Base-by-base conservation (phyloP, 2,329 filamentous ascomycete genomes). In the Aspergillus fijiensis region DNA sequence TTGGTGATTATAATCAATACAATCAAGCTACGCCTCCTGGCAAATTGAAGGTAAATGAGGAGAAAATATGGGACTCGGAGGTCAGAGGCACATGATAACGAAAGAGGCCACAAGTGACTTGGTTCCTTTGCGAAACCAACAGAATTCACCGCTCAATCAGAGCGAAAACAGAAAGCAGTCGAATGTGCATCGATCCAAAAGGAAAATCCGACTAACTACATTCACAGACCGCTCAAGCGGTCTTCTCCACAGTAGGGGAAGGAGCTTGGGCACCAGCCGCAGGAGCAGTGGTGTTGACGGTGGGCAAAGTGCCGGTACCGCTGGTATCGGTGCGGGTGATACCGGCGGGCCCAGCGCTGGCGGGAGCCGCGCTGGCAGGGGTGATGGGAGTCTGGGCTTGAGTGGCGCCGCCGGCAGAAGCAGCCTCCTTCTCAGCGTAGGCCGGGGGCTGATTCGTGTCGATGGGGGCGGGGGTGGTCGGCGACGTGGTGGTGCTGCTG, bases 401-500 rank as follows among this genome's bases (percentile, higher is more conserved):
- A 11, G n/a, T 39, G 19, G 31, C 16, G 29, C 27, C 50, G 16
- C 9, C 19, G 25, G 52, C 52, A 11, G 52, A 27, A 19, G 52
- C 61, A 56, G 63, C 60, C 45, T 63, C 65, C 58, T 70, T 69
- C 51, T 71, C 71, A 12, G 61, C 49, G 49, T 73, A 72, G 5
- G 63, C 62, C 1, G 71, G 69, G 5, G 71, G 71, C n/a, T 67
- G 60, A 29, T 42, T 21, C 10, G 47, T 48, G 33, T 62, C 62
- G 6, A 67, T 55, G 4, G 66, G 49, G 16, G 61, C 51, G 14
- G 60, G 57, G 7, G 61, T 51, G 12, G 62, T 61, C 5, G 39
- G 65, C 49, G 53, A 52, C 42, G 23, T 47, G 23, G 52, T 23
- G 52, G 52, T 48, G 49, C 25, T 12, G 49, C 49, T 21, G 52